Evolutionary conservation across 2,329 filamentous ascomycete species (phyloP).

Genomic region (Metarhizium robertsii): DNA sequence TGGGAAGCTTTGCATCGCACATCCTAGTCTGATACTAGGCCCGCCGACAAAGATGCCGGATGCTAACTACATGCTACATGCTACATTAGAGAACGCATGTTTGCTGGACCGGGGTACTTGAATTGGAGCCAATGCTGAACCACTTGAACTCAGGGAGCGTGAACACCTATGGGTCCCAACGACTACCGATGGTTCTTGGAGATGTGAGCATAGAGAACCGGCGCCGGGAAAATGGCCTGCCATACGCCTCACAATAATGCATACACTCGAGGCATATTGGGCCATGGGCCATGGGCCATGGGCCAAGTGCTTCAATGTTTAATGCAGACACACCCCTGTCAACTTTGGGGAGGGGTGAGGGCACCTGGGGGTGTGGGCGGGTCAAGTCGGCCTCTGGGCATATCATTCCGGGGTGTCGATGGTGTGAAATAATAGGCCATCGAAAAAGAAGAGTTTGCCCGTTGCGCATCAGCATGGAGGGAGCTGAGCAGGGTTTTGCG

Average conservation of each 20-base stretch:
- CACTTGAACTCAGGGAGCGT: slow-evolving; percentile 4
- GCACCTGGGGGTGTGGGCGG: background rate
- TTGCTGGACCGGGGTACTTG: slow-evolving; percentile 5
- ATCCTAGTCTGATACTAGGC: slow-evolving; percentile 3
- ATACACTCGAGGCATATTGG: background rate
- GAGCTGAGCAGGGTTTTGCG: background rate
- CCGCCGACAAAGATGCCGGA: background rate
- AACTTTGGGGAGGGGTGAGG: background rate
- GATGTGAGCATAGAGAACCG: slow-evolving; percentile 6
- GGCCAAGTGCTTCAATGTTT: background rate
- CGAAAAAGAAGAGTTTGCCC: background rate
- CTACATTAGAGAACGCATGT: background rate
- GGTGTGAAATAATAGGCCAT: background rate
- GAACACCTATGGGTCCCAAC: slow-evolving; percentile 4
- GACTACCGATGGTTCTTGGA: slow-evolving; percentile 1
- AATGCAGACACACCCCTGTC: slow-evolving; percentile 1
- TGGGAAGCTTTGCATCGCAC: slow-evolving; percentile 6
- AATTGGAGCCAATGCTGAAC: background rate
- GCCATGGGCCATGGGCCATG: background rate
- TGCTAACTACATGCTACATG: background rate
- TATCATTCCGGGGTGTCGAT: slow-evolving; percentile 4
- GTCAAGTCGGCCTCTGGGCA: background rate
- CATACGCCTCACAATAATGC: slow-evolving; percentile 2
- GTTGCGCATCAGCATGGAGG: background rate
- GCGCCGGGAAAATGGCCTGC: background rate